Conservation (phyloP, 805 yeast species). For the Clavispora carvajalis region DNA sequence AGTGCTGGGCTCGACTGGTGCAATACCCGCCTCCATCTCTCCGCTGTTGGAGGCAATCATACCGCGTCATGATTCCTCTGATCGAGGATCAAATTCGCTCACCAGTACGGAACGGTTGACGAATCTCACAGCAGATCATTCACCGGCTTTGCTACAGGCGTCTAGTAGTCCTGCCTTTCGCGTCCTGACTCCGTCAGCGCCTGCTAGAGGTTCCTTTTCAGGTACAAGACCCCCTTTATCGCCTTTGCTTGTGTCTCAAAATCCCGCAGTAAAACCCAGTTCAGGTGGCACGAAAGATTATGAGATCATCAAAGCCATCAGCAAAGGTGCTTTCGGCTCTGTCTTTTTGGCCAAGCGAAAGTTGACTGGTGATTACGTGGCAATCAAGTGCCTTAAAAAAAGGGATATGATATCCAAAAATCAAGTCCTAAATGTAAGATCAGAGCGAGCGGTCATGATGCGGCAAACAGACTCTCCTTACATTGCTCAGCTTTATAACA, state of each 20-base stretch:
- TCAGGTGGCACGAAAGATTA: conserved; percentile 80
- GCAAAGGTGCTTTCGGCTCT: conserved; percentile 96
- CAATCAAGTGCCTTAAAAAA: conserved; percentile 86
- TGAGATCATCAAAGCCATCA: conserved; percentile 85
- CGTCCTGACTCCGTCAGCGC: not conserved
- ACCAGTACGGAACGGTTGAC: not conserved
- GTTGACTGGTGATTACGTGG: conserved; percentile 90
- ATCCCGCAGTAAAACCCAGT: conserved; percentile 46
- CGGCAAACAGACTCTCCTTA: conserved; percentile 89
- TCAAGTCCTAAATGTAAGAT: conserved; percentile 89
- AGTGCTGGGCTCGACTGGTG: conserved; percentile 4
- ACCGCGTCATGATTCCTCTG: not conserved
- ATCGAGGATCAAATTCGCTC: not conserved
- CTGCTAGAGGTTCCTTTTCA: conserved; percentile 5
- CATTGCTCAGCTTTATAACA: conserved; percentile 82
- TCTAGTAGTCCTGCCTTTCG: not conserved
- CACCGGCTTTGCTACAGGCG: not conserved
- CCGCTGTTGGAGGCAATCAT: not conserved
- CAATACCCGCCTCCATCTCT: not conserved
- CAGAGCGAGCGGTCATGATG: conserved; percentile 98
- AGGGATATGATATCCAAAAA: conserved; percentile 96
- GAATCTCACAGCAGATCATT: not conserved
- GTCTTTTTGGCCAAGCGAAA: conserved; percentile 82
- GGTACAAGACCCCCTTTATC: conserved; percentile 62
- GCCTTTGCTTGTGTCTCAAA: conserved; percentile 68